These are phyloP conservation scores for Xylariaceae sp. DNA, from an alignment of 2,329 filamentous ascomycete species.

Conservation along the genomic window DNA sequence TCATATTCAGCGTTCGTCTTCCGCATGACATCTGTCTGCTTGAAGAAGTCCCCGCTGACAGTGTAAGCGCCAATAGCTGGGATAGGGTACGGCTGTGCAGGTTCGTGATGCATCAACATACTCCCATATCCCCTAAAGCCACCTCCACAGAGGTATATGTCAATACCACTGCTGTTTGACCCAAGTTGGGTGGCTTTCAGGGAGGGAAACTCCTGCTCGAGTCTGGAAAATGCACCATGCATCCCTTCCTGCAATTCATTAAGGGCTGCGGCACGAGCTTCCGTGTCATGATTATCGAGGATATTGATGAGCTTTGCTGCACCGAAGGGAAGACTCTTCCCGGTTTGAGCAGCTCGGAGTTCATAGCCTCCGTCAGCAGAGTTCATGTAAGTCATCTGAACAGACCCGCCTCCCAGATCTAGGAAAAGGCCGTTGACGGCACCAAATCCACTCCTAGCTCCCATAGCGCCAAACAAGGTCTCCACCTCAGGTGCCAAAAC, in stretches of 20 bases:
- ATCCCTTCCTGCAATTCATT: constrained; percentile 55
- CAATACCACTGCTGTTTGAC: constrained; percentile 44
- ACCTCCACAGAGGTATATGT: constrained; percentile 81
- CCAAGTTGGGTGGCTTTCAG: constrained; percentile 43
- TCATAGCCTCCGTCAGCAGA: constrained; percentile 45
- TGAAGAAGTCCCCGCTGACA: constrained; percentile 57
- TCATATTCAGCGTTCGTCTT: constrained; percentile 44
- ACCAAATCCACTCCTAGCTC: constrained; percentile 69
- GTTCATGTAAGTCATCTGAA: constrained; percentile 61
- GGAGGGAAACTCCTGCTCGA: constrained; percentile 44
- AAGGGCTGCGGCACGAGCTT: constrained; percentile 43
- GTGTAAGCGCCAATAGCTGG: constrained; percentile 76
- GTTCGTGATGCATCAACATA: constrained; percentile 74
- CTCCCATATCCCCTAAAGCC: constrained; percentile 90
- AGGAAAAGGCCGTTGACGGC: constrained; percentile 72
- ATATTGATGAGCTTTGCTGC: constrained; percentile 53
- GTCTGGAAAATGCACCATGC: constrained; percentile 51
- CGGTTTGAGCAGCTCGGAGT: constrained; percentile 47
- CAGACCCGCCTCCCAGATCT: constrained; percentile 72
- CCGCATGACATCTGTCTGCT: constrained; percentile 47
- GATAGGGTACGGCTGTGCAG: constrained; percentile 73
- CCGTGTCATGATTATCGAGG: constrained; percentile 38
- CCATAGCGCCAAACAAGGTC: constrained; percentile 75
- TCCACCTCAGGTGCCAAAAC: constrained; percentile 76
- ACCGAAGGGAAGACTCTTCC: constrained; percentile 56